These are phyloP conservation scores for Colletotrichum musicola DNA, from an alignment of 2,329 filamentous ascomycete species.

Conservation along the genomic window DNA sequence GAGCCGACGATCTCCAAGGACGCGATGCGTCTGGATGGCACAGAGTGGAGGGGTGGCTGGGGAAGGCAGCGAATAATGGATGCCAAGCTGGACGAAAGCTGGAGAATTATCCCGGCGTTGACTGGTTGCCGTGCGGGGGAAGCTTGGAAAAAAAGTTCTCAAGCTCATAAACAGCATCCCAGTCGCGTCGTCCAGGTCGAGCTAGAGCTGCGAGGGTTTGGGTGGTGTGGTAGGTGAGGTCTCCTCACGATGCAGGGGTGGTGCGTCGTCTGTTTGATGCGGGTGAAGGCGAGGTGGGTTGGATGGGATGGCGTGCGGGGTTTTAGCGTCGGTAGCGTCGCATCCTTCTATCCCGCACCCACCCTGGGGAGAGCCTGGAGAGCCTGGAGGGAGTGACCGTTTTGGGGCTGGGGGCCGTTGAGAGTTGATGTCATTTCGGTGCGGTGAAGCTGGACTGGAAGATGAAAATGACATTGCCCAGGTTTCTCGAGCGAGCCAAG, in stretches of 20 bases:
- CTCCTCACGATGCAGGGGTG: conserved; percentile 1
- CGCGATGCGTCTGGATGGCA: neutral
- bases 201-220: neutral
- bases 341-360: conserved; percentile 30
- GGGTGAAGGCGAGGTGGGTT: neutral
- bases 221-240: too few species aligned
- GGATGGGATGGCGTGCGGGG: conserved; percentile 27
- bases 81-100: conserved; percentile 23
- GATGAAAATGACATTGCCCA: neutral
- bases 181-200: conserved; percentile 9
- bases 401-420: conserved; percentile 7
- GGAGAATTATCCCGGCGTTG: conserved; percentile 24
- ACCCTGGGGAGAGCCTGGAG: conserved; percentile 3
- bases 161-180: conserved; percentile 20
- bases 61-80: neutral
- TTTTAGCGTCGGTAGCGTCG: conserved; percentile 35
- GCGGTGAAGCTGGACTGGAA: conserved; percentile 8
- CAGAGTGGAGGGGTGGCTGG: conserved; percentile 12
- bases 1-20: conserved; percentile 4
- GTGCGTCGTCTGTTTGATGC: neutral
- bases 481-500: neutral
- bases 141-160: conserved; percentile 13
- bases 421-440: conserved; percentile 31
- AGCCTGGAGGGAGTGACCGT: neutral
- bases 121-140: conserved; percentile 25